phyloP scores from a whole-genome alignment of 192 early-diverging fungal genomes.

The Umbelopsis ramanniana region DNA sequence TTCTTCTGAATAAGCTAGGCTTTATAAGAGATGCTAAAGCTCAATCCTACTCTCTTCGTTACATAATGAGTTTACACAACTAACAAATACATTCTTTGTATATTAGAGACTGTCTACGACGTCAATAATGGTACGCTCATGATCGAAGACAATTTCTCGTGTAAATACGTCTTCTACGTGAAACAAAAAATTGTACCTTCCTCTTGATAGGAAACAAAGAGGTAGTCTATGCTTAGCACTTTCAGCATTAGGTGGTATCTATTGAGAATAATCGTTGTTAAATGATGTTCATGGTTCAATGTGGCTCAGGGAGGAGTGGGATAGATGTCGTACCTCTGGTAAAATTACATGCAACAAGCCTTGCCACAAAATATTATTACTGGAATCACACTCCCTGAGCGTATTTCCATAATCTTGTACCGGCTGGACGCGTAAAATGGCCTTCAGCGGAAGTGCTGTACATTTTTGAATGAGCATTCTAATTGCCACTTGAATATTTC shows the following conservation, averaged over 20 bases:
- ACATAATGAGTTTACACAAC: not conserved
- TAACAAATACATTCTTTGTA: not conserved
- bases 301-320: too few relatives aligned
- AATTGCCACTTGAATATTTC: not conserved
- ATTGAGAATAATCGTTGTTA: not conserved
- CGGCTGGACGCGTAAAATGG: constrained; percentile 60
- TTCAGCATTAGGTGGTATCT: constrained; percentile 55
- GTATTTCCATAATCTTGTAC: constrained; percentile 57
- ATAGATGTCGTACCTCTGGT: constrained; percentile 44
- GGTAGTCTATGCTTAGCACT: constrained; percentile 50
- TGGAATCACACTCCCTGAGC: constrained; percentile 58
- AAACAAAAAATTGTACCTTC: constrained; percentile 59
- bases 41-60: not conserved
- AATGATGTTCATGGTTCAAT: too few relatives aligned
- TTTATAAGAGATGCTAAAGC: too few relatives aligned
- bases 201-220: constrained; percentile 57
- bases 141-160: constrained; percentile 54
- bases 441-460: constrained; percentile 36
- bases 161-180: constrained; percentile 60
- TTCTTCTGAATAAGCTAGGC: too few relatives aligned
- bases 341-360: constrained; percentile 56
- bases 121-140: constrained; percentile 46
- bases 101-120: constrained; percentile 8
- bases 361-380: constrained; percentile 53
- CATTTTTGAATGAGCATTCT: not conserved